A percentile compares a stretch with the other conserved stretches of the same genome.
phyloP scores from a whole-genome alignment of 495 filamentous ascomycete genomes.

The Aspergillus asperescens region DNA sequence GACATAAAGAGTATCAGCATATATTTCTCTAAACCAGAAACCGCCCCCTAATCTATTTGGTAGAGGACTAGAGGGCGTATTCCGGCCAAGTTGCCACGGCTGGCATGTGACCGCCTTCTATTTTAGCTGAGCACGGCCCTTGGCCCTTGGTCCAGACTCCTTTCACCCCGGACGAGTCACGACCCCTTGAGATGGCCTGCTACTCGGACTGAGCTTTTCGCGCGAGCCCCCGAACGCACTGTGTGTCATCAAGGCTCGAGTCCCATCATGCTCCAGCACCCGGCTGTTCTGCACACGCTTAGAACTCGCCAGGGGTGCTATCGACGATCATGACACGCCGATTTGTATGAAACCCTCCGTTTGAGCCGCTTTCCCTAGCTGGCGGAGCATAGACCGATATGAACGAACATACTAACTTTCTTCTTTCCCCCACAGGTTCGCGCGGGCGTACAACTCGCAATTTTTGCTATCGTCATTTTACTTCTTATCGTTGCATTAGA shows the following conservation, averaged over 20 bases:
- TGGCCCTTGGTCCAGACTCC: neutral
- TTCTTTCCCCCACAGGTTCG: slow-evolving; percentile 50
- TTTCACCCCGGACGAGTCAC: slow-evolving; percentile 11
- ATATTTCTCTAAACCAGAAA: too few relatives aligned
- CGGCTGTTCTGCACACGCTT: slow-evolving; percentile 16
- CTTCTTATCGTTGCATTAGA: slow-evolving; percentile 72
- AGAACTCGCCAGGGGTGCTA: slow-evolving; percentile 35
- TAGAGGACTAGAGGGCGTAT: slow-evolving; percentile 1
- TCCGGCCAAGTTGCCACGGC: slow-evolving; percentile 12
- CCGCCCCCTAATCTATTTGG: too few relatives aligned
- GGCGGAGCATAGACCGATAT: neutral
- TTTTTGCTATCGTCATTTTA: slow-evolving; percentile 60
- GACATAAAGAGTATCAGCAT: neutral
- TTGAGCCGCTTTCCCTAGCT: neutral
- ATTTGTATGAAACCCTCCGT: slow-evolving; percentile 29
- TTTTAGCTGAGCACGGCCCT: too few relatives aligned
- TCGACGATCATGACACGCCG: slow-evolving; percentile 44
- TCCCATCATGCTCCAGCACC: slow-evolving; percentile 25
- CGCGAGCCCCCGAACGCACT: slow-evolving; percentile 15
- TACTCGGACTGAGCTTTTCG: slow-evolving; percentile 26
- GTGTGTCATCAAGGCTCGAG: slow-evolving; percentile 1
- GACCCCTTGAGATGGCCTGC: slow-evolving; percentile 27
- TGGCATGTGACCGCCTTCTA: slow-evolving; percentile 14
- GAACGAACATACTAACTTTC: slow-evolving; percentile 4
- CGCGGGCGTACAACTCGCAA: slow-evolving; percentile 72